These are phyloP conservation scores for Penicillium flavigenum DNA, from an alignment of 495 filamentous ascomycete species.

Conservation along the genomic window DNA sequence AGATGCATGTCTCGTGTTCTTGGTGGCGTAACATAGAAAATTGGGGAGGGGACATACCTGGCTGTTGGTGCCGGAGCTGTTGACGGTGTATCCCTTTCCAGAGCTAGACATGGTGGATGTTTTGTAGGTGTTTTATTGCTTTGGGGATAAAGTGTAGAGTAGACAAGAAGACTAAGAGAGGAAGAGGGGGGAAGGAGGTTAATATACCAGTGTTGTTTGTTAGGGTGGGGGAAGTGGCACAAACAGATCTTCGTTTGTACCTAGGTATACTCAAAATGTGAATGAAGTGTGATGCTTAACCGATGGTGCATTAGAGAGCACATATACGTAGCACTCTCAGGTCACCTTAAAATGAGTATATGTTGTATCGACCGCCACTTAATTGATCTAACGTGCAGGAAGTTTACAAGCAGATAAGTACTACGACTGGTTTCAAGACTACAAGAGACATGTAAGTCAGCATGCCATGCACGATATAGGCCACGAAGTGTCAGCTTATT, in stretches of 20 bases:
- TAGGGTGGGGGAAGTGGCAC: background rate
- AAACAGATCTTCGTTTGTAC: no score
- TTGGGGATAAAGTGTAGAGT: background rate
- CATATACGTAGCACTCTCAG: background rate
- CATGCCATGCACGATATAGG: background rate
- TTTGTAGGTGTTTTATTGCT: background rate
- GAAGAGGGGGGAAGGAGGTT: background rate
- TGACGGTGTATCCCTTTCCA: slow-evolving; percentile 38
- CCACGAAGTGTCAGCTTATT: no score
- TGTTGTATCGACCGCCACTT: background rate
- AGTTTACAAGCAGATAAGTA: background rate
- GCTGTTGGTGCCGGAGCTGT: slow-evolving; percentile 48
- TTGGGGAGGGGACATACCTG: slow-evolving; percentile 30
- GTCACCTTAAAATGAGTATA: background rate
- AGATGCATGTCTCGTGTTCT: background rate
- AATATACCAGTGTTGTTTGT: background rate
- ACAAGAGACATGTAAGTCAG: background rate
- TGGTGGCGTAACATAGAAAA: background rate
- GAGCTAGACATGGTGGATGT: slow-evolving; percentile 25
- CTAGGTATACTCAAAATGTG: no score
- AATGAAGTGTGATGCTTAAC: background rate
- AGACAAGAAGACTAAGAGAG: background rate
- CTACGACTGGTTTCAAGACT: background rate
- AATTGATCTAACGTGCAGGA: background rate
- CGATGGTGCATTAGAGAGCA: background rate